Percentiles rank a stretch among this genome's conserved stretches.
Conservation (phyloP, 495 filamentous ascomycete species). For the Pseudevernia furfuracea region DNA sequence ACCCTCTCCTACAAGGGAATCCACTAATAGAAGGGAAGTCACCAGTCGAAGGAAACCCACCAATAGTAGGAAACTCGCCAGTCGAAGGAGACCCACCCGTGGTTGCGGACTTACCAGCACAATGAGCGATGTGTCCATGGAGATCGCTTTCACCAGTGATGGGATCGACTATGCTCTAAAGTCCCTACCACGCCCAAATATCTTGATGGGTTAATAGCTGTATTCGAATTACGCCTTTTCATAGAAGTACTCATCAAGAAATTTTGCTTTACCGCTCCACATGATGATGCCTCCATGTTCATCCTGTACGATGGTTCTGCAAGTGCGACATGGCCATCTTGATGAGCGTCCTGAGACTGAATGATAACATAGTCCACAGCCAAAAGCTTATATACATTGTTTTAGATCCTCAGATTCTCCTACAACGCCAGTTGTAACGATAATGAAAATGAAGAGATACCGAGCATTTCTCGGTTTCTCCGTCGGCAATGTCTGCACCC, state of each 20-base stretch:
- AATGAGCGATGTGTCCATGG: neutral
- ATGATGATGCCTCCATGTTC: neutral
- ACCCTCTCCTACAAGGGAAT: neutral
- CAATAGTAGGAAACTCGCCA: neutral
- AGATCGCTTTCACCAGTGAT: neutral
- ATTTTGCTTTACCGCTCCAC: neutral
- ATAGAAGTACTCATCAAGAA: neutral
- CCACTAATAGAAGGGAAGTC: neutral
- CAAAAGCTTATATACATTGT: neutral
- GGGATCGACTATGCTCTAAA: neutral
- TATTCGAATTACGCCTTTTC: neutral
- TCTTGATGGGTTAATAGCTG: neutral
- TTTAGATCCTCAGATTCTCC: neutral
- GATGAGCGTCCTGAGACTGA: neutral
- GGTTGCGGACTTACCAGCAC: conserved; percentile 5
- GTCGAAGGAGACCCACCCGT: neutral
- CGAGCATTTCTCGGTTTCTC: neutral
- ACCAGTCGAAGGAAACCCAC: neutral
- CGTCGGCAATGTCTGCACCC: neutral
- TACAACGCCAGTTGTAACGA: neutral
- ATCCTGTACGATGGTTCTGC: neutral
- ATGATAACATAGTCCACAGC: neutral
- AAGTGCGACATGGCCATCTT: neutral
- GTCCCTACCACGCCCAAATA: neutral
- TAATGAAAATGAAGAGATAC: neutral